Conservation (phyloP, 345 rosid species). For the Heritiera fomes region DNA sequence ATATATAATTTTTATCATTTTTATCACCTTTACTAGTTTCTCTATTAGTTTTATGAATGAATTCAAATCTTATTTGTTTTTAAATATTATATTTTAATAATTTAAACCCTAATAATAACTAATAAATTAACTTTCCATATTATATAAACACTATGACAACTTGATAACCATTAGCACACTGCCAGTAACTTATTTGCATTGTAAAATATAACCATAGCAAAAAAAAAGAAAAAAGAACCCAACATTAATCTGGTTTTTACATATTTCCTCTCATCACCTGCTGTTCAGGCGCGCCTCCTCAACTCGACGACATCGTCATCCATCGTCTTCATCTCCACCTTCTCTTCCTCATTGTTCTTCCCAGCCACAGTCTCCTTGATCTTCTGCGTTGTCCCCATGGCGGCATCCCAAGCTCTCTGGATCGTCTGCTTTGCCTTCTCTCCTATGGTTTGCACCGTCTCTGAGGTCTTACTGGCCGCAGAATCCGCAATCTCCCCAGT, state of each 20-base stretch:
- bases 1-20: too few relatives aligned
- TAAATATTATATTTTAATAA: too few relatives aligned
- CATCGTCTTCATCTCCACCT: constrained; percentile 21
- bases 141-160: neutral
- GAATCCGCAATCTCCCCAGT: constrained; percentile 14
- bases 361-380: constrained; percentile 46
- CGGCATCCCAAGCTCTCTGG: constrained; percentile 34
- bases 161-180: neutral
- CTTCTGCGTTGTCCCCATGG: constrained; percentile 40
- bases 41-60: too few relatives aligned
- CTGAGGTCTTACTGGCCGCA: constrained; percentile 29
- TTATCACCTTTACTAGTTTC: too few relatives aligned
- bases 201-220: neutral
- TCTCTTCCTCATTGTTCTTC: constrained; percentile 21
- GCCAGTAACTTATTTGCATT: neutral
- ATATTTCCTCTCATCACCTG: constrained; percentile 8
- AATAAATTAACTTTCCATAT: neutral
- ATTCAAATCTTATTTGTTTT: too few relatives aligned
- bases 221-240: neutral
- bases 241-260: neutral
- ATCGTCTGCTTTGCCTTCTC: constrained; percentile 40
- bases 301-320: constrained; percentile 25
- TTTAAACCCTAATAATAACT: too few relatives aligned
- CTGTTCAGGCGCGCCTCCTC: constrained; percentile 14
- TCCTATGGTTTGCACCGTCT: constrained; percentile 28